A percentile compares a stretch with the other conserved stretches of the same genome.
Evolutionary conservation across 345 rosid genomes (phyloP).

Genomic region (Citrus medica): DNA sequence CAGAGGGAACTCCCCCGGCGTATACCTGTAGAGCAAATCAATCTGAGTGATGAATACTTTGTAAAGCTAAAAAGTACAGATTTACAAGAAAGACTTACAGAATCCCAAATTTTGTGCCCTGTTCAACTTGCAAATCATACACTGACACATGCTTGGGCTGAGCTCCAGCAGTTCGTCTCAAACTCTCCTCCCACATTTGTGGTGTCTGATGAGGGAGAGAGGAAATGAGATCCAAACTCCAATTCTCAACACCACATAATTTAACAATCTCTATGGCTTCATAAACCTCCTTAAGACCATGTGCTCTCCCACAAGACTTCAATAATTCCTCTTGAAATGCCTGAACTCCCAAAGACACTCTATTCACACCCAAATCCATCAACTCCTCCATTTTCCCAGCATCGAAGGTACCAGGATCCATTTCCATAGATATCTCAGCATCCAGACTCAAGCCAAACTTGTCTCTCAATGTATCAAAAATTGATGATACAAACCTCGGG

Average conservation of each 20-base stretch:
- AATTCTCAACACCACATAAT: slow-evolving; percentile 66
- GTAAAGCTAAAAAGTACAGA: neutral
- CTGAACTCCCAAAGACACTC: slow-evolving; percentile 94
- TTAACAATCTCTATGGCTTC: slow-evolving; percentile 70
- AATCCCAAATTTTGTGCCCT: slow-evolving; percentile 79
- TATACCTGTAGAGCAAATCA: slow-evolving; percentile 53
- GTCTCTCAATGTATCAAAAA: slow-evolving; percentile 52
- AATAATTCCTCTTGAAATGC: slow-evolving; percentile 86
- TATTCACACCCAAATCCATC: slow-evolving; percentile 77
- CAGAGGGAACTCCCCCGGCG: slow-evolving; percentile 85
- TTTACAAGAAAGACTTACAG: slow-evolving; percentile 44
- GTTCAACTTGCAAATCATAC: slow-evolving; percentile 96
- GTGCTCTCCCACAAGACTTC: slow-evolving; percentile 91
- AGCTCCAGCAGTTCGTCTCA: slow-evolving; percentile 54
- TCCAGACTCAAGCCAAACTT: slow-evolving; percentile 57
- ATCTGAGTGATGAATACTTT: neutral
- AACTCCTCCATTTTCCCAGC: slow-evolving; percentile 50
- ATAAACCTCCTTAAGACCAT: slow-evolving; percentile 67
- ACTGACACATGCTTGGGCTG: slow-evolving; percentile 76
- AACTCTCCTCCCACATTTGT: slow-evolving; percentile 87
- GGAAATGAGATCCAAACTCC: slow-evolving; percentile 95
- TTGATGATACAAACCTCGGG: slow-evolving; percentile 54
- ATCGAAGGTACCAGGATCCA: slow-evolving; percentile 94
- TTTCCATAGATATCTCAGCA: slow-evolving; percentile 91
- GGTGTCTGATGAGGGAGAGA: slow-evolving; percentile 82